Percentiles rank a stretch among this genome's conserved stretches.
These are phyloP conservation scores for Rhynchosporium graminicola DNA, from an alignment of 2,329 filamentous ascomycete genomes.

Conservation along the genomic window DNA sequence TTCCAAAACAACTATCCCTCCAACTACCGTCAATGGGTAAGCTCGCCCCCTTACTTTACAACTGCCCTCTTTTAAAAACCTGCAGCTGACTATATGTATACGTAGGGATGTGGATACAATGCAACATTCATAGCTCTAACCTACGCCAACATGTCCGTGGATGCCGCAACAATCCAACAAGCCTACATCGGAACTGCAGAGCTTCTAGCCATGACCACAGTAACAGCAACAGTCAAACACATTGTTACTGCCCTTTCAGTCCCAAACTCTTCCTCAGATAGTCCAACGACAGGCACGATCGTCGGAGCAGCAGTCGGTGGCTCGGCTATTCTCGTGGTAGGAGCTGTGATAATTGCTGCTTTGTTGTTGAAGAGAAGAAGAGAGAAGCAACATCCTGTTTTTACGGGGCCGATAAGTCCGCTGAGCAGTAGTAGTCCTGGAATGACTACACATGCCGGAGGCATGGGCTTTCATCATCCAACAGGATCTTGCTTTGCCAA, in stretches of 20 bases:
- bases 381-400: not conserved
- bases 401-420: slow-evolving; percentile 13
- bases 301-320: slow-evolving; percentile 15
- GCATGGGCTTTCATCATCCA: slow-evolving; percentile 9
- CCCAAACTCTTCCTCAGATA: not conserved
- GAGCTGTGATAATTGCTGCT: slow-evolving; percentile 6
- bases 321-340: slow-evolving; percentile 7
- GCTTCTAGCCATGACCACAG: slow-evolving; percentile 15
- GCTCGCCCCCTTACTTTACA: not conserved
- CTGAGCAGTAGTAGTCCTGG: slow-evolving; percentile 7
- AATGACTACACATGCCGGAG: not conserved
- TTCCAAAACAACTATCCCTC: slow-evolving; percentile 22
- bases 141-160: slow-evolving; percentile 10
- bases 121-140: slow-evolving; percentile 16
- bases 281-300: slow-evolving; percentile 2
- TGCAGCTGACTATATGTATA: not conserved
- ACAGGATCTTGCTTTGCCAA: slow-evolving; percentile 10
- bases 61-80: no score
- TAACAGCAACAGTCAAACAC: slow-evolving; percentile 7
- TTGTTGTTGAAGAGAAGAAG: slow-evolving; percentile 2
- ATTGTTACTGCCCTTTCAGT: not conserved
- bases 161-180: slow-evolving; percentile 18
- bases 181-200: slow-evolving; percentile 20
- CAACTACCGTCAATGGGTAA: slow-evolving; percentile 21
- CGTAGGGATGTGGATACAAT: slow-evolving; percentile 19